Conservation (phyloP, 1,284 basidiomycete genomes). For the Ustilago crameri region DNA sequence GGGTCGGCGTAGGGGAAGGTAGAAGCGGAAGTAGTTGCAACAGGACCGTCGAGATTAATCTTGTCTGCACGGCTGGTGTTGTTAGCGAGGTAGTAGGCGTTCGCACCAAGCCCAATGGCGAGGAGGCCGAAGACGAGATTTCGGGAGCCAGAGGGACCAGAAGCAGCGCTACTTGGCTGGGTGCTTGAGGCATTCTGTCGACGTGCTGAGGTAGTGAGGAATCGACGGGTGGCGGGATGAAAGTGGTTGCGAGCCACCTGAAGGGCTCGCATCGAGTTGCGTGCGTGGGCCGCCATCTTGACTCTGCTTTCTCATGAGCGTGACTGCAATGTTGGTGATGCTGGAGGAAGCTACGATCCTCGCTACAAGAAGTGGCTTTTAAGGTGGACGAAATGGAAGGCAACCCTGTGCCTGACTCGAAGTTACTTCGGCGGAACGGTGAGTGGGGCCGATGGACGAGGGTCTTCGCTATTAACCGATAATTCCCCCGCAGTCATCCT, state of each 20-base stretch:
- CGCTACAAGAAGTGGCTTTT: too few relatives aligned
- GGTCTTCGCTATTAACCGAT: too few relatives aligned
- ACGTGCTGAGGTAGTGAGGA: constrained; percentile 1
- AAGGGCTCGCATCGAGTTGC: background rate
- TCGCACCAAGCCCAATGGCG: constrained; percentile 33
- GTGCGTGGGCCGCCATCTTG: background rate
- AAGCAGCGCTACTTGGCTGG: background rate
- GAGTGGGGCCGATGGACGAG: too few relatives aligned
- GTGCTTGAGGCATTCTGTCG: background rate
- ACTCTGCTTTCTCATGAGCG: background rate
- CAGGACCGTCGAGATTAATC: constrained; percentile 23
- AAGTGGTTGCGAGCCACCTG: constrained; percentile 1
- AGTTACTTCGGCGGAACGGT: too few relatives aligned
- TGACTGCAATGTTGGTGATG: background rate
- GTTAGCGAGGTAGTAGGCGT: constrained; percentile 30
- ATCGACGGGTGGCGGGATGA: background rate
- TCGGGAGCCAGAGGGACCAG: constrained; percentile 6
- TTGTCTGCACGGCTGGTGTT: constrained; percentile 7
- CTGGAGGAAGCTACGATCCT: too few relatives aligned
- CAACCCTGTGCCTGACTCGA: background rate
- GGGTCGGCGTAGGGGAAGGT: constrained; percentile 23
- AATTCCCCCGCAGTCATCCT: too few relatives aligned
- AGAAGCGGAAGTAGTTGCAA: background rate
- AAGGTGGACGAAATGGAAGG: too few relatives aligned
- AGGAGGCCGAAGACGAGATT: constrained; percentile 30